These are phyloP conservation scores for Penicillium sp. DNA, from an alignment of 2,329 filamentous ascomycete genomes.

Conservation along the genomic window DNA sequence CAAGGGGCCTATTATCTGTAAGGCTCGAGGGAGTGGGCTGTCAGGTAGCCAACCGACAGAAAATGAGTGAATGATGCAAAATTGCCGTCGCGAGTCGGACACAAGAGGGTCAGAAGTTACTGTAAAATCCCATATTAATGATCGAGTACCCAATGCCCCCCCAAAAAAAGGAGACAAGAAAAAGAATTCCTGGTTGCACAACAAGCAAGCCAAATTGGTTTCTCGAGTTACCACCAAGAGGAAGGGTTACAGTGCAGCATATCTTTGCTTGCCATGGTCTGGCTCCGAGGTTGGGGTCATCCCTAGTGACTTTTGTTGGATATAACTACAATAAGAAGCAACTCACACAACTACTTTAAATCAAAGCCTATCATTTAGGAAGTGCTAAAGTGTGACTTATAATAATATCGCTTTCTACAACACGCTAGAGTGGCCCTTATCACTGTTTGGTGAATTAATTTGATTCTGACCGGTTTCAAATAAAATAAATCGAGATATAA, in stretches of 20 bases:
- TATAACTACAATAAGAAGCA: too few species aligned
- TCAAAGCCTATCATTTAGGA: neutral
- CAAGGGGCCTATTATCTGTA: constrained; percentile 1
- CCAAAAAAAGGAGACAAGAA: too few species aligned
- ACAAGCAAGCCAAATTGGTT: neutral
- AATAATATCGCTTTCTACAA: neutral
- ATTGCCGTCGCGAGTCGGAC: too few species aligned
- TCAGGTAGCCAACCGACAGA: too few species aligned
- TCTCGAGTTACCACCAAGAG: neutral
- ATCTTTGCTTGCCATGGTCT: neutral
- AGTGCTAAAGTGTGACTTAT: neutral
- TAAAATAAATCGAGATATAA: neutral
- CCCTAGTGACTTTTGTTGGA: neutral
- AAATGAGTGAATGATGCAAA: too few species aligned
- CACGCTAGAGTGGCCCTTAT: too few species aligned
- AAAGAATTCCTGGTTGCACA: neutral
- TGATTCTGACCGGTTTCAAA: neutral
- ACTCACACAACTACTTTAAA: neutral
- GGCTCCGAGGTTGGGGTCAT: neutral
- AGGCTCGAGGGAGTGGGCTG: too few species aligned
- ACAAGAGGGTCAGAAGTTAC: too few species aligned
- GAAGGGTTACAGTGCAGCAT: neutral
- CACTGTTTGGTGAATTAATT: too few species aligned
- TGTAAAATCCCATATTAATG: neutral
- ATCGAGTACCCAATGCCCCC: neutral